Evolutionary conservation across 2,329 filamentous ascomycete species (phyloP).

Genomic region (Diaporthe capsici): DNA sequence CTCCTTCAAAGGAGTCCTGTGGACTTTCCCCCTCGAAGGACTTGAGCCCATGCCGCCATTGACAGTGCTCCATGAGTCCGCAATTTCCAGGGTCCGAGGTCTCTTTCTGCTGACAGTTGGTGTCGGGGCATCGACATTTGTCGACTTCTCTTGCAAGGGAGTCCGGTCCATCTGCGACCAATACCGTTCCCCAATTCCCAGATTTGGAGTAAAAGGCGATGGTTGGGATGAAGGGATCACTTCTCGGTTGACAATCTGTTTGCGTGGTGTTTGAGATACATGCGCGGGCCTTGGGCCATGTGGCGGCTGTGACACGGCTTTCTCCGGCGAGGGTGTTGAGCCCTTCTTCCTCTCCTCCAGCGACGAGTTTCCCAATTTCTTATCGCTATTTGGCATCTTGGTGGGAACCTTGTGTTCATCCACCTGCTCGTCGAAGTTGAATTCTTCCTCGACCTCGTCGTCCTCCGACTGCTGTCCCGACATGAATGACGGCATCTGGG

Average conservation of each 20-base stretch:
- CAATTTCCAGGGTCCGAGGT: slow-evolving; percentile 55
- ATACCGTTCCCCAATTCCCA: slow-evolving; percentile 53
- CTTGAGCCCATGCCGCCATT: slow-evolving; percentile 44
- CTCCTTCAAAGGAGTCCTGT: slow-evolving; percentile 41
- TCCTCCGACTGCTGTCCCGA: slow-evolving; percentile 35
- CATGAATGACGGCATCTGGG: slow-evolving; percentile 49
- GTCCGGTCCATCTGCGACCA: slow-evolving; percentile 53
- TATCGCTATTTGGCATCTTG: neutral
- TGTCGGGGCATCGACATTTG: slow-evolving; percentile 47
- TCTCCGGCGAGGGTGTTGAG: neutral
- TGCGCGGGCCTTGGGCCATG: slow-evolving; percentile 46
- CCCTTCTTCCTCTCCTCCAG: slow-evolving; percentile 34
- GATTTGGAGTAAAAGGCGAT: slow-evolving; percentile 58
- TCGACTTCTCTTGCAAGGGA: slow-evolving; percentile 55
- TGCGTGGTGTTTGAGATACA: slow-evolving; percentile 58
- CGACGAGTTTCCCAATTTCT: neutral
- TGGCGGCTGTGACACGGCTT: neutral
- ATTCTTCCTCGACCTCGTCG: slow-evolving; percentile 43
- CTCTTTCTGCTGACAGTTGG: slow-evolving; percentile 47
- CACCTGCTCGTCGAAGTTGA: slow-evolving; percentile 17
- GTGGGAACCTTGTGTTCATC: neutral
- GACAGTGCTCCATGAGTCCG: slow-evolving; percentile 61
- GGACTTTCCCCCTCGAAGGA: neutral
- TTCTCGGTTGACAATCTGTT: slow-evolving; percentile 38
- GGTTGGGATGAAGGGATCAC: slow-evolving; percentile 63